phyloP scores from a whole-genome alignment of 2,329 filamentous ascomycete genomes.

The Penicillium aurantiogriseum region DNA sequence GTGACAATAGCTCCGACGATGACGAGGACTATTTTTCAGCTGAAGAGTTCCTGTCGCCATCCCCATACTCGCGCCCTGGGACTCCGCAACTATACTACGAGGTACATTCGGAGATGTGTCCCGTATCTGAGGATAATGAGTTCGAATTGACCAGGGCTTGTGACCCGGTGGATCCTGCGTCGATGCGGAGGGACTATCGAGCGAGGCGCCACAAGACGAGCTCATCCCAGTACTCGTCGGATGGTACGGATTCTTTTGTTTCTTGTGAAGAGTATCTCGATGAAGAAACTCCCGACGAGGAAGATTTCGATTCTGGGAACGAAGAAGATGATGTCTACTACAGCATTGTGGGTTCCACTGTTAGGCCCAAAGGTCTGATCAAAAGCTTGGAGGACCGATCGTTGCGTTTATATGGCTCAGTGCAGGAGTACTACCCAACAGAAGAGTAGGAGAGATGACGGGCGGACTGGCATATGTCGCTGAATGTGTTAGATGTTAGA shows the following conservation, averaged over 20 bases:
- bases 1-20: not conserved
- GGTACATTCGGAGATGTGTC: not conserved
- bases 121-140: constrained; percentile 1
- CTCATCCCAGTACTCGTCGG: not conserved
- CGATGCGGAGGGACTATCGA: constrained; percentile 14
- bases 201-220: not conserved
- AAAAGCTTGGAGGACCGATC: constrained; percentile 1
- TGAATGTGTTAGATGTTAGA: not conserved
- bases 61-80: not conserved
- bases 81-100: constrained; percentile 3
- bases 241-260: not conserved
- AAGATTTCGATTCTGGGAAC: not conserved
- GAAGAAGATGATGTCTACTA: not conserved
- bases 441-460: not conserved
- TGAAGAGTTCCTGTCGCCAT: not conserved
- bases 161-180: constrained; percentile 11
- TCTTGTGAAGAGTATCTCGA: not conserved
- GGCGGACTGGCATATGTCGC: not conserved
- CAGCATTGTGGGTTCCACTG: not conserved
- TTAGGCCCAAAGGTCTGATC: not conserved
- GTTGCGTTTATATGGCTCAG: not conserved
- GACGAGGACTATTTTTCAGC: not conserved
- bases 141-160: constrained; percentile 14
- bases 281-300: not conserved
- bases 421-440: not conserved